Evolutionary conservation across 352 stramenopile genomes (phyloP).

Genomic region (Phytopythium helicoides): DNA sequence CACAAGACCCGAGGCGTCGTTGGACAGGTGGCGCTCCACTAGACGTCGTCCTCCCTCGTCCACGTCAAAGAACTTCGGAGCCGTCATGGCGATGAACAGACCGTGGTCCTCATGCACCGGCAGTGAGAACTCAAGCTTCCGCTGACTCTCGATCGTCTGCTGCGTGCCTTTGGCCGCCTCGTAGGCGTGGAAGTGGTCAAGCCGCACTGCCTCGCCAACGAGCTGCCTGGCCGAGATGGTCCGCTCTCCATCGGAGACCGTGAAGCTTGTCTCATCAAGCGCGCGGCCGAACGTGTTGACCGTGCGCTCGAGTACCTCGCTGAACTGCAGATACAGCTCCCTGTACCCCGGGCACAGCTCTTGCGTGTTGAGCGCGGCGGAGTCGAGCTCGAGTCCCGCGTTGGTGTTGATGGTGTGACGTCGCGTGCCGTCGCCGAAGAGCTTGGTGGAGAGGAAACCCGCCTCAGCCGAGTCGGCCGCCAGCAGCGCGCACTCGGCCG

Average conservation of each 20-base stretch:
- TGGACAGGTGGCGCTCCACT: conserved; percentile 44
- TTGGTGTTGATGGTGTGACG: conserved; percentile 63
- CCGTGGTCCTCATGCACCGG: conserved; percentile 78
- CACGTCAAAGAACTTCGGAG: conserved; percentile 71
- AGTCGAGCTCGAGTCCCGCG: no score
- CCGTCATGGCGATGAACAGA: conserved; percentile 68
- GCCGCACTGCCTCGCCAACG: conserved; percentile 62
- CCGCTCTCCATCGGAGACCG: conserved; percentile 26
- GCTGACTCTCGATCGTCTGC: no score
- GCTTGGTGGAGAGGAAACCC: conserved; percentile 70
- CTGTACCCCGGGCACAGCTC: conserved; percentile 62
- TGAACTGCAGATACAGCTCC: conserved; percentile 54
- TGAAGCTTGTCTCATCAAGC: conserved; percentile 42
- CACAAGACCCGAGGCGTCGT: conserved; percentile 56
- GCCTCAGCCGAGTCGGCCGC: conserved; percentile 38
- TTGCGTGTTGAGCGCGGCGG: no score
- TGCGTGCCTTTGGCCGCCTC: conserved; percentile 40
- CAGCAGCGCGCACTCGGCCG: conserved; percentile 52
- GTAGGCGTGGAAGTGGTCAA: conserved; percentile 84
- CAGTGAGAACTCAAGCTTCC: conserved; percentile 44
- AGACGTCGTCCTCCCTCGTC: conserved; percentile 39
- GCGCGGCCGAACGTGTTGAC: conserved; percentile 35
- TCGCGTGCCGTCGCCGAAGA: conserved; percentile 62
- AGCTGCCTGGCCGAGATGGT: conserved; percentile 52
- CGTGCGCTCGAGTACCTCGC: conserved; percentile 34